Base-by-base conservation (phyloP, 306 rosid species). In the Malus sieversii region DNA sequence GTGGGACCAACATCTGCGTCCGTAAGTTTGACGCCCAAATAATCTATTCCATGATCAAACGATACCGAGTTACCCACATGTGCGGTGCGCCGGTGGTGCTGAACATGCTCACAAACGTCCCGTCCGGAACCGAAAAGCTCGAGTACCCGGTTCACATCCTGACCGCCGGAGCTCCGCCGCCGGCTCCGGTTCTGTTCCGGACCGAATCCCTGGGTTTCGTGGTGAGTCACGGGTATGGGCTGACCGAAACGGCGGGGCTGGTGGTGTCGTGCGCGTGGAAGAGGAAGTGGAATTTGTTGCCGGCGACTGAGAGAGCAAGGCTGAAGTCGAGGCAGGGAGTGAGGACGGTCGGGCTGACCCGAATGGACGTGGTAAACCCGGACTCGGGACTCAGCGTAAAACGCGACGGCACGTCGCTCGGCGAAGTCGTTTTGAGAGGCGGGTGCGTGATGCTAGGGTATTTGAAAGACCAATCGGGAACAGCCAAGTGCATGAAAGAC, bases 71-170 rank as follows among this genome's bases (percentile, higher is more conserved):
- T 12, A 90, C 95, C 0, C 96, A 90, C 86, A 79, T 90, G 88
- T 93, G 98, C 60, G 92, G 88, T 0, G 93, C 94, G 0, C 94
- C 95, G 0, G 94, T 90, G 23, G 91, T 93, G 14, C 87, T 92
- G 72, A 90, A 88, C 80, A 88, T 92, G 90, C 70, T 81, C 2
- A 35, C 68, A 3, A 75, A 75, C 71, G 63, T 27, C 11, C 40
- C 18, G 3, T 5, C 53, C 55, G 53, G 25, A 20, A 3, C 46
- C 11, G 51, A 77, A 22, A 79, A 76, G 22, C 7, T 87, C 3
- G 68, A 27, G 2, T 75, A 72, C 4, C 77, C 82, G 27, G 92
- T 89, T 18, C 86, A 78, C 1, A 73, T 88, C 0, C 58, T 87
- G 2, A 86, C 88, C 0, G 93, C 82, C 1, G 93, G 93, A 0